Base-by-base conservation (phyloP, 1,284 basidiomycete species). In the Malassezia japonica region DNA sequence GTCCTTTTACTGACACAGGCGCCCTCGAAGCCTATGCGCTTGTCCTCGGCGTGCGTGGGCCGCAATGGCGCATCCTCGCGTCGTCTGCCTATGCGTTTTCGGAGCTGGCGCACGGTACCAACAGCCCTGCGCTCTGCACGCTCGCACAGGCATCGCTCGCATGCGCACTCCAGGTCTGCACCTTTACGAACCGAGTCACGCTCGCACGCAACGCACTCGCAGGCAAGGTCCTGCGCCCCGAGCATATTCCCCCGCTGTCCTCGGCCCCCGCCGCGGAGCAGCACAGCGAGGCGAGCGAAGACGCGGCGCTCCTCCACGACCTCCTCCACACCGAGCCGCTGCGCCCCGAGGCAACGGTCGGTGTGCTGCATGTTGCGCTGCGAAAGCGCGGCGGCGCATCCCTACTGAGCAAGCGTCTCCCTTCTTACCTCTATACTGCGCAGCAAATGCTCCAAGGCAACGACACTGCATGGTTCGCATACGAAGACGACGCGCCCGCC, bases 21-120 rank as follows among this genome's bases (percentile, higher is more conserved):
- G 51, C 51, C 3, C 16, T 54, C 12, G 51, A 54, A 20, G 32
- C 46, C 4, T 45, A 43, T 15, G 46, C 51, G 23, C 34, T 54
- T 2, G 51, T 33, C 9, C 21, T 48, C 9, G 51, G 51, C 24
- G 20, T 35, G 4, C 51, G 51, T 1, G 50, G 50, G 1, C 20
- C 41, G 4, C 46, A 43, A 2, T 44, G 46, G 51, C 39, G 45
- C 9, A 21, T 38, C 0, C 28, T 44, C 9, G n/a, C 8, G 24
- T 21, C 15, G 2, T 9, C 21, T 3, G 40, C 40, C 3, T 13
- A 25, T 6, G 32, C 46, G 10, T 44, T 27, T 6, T 31, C 42
- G 12, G 6, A 6, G 2, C 20, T 9, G 23, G 25, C 13, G 12
- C 5, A 18, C 21, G 25, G 16, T n/a, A 18, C 39, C 7, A 12